phyloP scores from a whole-genome alignment of 306 rosid genomes.

The Notholithocarpus densiflorus region DNA sequence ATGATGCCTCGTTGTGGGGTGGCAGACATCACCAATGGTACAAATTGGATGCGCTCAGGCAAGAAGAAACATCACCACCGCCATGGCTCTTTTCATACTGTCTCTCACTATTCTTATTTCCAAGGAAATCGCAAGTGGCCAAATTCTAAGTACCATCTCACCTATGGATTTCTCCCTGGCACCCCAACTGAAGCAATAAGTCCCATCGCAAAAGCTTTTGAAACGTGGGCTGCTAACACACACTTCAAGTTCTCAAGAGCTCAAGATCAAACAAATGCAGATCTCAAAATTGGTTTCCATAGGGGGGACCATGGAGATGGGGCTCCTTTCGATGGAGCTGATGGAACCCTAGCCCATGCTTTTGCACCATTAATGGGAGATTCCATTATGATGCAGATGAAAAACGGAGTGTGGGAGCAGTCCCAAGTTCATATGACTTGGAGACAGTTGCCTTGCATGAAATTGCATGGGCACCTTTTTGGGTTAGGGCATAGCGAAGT shows the following conservation, averaged over 20 bases:
- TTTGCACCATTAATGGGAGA: background rate
- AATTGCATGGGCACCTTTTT: slow-evolving; percentile 4
- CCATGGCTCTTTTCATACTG: background rate
- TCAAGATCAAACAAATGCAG: background rate
- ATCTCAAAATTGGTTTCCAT: background rate
- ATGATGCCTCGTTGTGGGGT: background rate
- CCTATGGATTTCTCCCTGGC: background rate
- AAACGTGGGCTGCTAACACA: background rate
- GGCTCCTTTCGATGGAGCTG: background rate
- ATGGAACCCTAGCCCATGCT: background rate
- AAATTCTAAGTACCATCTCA: background rate
- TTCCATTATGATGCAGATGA: background rate
- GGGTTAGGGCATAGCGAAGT: background rate
- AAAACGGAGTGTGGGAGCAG: background rate
- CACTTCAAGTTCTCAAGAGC: background rate
- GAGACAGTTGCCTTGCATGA: background rate
- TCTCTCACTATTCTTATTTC: background rate
- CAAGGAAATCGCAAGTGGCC: background rate
- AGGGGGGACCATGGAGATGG: background rate
- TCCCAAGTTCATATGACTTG: background rate
- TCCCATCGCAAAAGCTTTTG: background rate
- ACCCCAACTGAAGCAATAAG: background rate
- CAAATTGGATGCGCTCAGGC: background rate
- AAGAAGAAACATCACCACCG: background rate
- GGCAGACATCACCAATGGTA: background rate